Percentiles rank a stretch among this genome's conserved stretches.
Conservation (phyloP, 106 monocot genomes). For the Allium sativum region DNA sequence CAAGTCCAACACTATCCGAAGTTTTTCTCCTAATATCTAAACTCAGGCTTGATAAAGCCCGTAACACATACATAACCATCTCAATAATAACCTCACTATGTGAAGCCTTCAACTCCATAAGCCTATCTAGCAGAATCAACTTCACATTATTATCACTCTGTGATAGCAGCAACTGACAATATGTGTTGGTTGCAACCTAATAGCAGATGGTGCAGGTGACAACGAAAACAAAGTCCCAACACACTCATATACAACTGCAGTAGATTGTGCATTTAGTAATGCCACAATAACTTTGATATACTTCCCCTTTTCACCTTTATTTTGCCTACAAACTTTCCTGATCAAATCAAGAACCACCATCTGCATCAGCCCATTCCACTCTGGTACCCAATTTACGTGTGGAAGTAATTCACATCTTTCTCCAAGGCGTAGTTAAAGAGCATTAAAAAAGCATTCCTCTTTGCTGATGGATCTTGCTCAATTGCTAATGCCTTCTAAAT, state of each 20-base stretch:
- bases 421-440: constrained; percentile 72
- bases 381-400: constrained; percentile 43
- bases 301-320: constrained; percentile 52
- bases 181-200: constrained; percentile 77
- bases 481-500: constrained; percentile 43
- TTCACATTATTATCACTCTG: constrained; percentile 94
- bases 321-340: constrained; percentile 74
- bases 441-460: constrained; percentile 79
- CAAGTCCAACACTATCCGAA: constrained; percentile 67
- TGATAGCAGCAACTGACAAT: constrained; percentile 77
- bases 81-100: constrained; percentile 83
- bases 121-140: constrained; percentile 67
- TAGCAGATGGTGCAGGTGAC: too few relatives aligned
- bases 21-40: constrained; percentile 73
- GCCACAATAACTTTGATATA: constrained; percentile 74
- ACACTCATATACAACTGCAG: constrained; percentile 72
- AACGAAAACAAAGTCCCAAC: constrained; percentile 60
- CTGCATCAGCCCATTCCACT: constrained; percentile 73
- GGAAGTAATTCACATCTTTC: constrained; percentile 55
- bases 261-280: constrained; percentile 33
- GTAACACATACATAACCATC: constrained; percentile 71
- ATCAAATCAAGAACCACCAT: constrained; percentile 80
- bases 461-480: constrained; percentile 69
- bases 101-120: constrained; percentile 54
- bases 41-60: constrained; percentile 77